Base-by-base conservation (phyloP, 202 grass and related monocot genomes). In the Zoysia matrella region DNA sequence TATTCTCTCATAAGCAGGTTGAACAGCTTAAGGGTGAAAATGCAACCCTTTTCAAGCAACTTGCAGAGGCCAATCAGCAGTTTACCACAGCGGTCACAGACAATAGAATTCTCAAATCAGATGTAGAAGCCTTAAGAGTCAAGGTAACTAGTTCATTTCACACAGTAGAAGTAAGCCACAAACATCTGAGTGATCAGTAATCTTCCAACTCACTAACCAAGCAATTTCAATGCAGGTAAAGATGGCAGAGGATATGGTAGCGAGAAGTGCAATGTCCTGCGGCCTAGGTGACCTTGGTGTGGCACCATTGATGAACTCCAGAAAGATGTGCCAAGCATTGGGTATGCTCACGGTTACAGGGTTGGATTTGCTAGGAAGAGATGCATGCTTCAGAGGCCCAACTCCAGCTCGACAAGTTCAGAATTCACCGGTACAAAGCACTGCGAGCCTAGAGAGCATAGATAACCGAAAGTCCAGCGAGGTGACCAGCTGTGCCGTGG, bases 31-130 rank as follows among this genome's bases (percentile, higher is more conserved):
- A 85, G 72, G 86, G 83, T 15, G 91, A 99, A 76, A 92, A 91
- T 60, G 65, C 85, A 46, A 71, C 91, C 2, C 57, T 99, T 45
- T 94, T 87, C 86, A 90, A 90, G 78, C 67, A 90, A 68, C 77
- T 99, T 47, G 83, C 84, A 44, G 87, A 90, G 50, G 85, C 93
- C 45, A 92, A 90, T 71, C 89, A 89, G 71, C 86, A 93, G 66
- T 99, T 99, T 89, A 86, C 80, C 8, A 87, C 86, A 9, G 89
- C 93, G 2, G 80, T 75, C 49, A 90, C 93, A 3, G 83, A 96
- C 71, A 99, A 96, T 57, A 85, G 89, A 53, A 74, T 99, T 89
- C 89, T 99, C 52, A 99, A 96, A 70, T 99, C 93, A 8, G 87
- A 92, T 60, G 96, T 99, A 1, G 96, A 95, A 78, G 51, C 80